These are phyloP conservation scores for Fusarium concolor DNA, from an alignment of 2,329 filamentous ascomycete species.

Conservation along the genomic window DNA sequence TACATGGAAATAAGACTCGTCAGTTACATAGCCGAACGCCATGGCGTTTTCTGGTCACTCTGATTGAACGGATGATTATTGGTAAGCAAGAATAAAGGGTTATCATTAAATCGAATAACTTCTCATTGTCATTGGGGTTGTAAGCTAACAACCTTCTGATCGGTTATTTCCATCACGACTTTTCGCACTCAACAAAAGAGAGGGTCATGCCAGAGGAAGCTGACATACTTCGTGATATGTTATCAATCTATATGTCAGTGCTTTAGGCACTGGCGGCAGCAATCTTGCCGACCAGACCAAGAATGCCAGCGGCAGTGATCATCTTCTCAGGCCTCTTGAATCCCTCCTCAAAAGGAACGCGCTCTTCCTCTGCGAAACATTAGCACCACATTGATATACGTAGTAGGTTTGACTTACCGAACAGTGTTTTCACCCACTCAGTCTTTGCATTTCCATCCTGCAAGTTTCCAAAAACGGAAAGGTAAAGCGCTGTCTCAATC, in stretches of 20 bases:
- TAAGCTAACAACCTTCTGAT: background rate
- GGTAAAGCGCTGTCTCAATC: constrained; percentile 40
- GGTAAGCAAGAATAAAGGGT: background rate
- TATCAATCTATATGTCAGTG: background rate
- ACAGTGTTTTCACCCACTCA: constrained; percentile 40
- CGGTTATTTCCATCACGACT: background rate
- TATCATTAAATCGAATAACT: constrained; percentile 6
- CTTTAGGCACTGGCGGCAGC: constrained; percentile 16
- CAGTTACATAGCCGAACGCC: background rate
- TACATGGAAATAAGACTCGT: background rate
- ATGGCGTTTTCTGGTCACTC: background rate
- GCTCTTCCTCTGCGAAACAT: constrained; percentile 33
- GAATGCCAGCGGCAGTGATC: constrained; percentile 32
- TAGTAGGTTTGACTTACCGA: constrained; percentile 17
- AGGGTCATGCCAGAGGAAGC: constrained; percentile 16
- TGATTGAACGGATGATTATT: background rate
- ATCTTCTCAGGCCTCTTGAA: constrained; percentile 29
- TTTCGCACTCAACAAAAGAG: background rate
- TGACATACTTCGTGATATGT: constrained; percentile 5
- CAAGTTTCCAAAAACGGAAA: constrained; percentile 33
- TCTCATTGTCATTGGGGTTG: background rate
- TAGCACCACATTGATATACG: background rate
- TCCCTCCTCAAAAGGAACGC: constrained; percentile 35
- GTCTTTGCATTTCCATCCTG: constrained; percentile 37
- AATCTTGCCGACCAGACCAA: constrained; percentile 34